Base-by-base conservation (phyloP, 805 yeast genomes). In the Nakazawaea molendinolei region DNA sequence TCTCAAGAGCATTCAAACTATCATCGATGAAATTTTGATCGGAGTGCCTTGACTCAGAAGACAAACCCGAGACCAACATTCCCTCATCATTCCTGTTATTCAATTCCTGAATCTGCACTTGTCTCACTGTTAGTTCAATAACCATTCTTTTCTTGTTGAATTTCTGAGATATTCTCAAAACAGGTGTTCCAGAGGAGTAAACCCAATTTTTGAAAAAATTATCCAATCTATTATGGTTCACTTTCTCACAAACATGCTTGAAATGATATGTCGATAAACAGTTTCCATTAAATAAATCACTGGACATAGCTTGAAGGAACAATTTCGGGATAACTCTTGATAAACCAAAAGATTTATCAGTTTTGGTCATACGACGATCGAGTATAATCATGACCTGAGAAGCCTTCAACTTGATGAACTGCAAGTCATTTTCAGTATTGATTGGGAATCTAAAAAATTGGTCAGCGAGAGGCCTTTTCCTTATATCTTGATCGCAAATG, bases 131-230 rank as follows among this genome's bases (percentile, higher is more conserved):
- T 86, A 92, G 84, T 52, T 92, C 99, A 35, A 92, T 79, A 50
- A 90, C 79, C 76, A 89, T 85, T 48, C 96, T 69, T 56, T 92
- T 92, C 52, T 86, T 87, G 61, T 92, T 92, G 61, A 92, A 92
- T 38, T 86, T 70, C 53, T 92, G 99, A 0, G 95, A 83, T 8
- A 92, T 81, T 40, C 87, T 67, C 53, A 92, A 85, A 2, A 80
- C 71, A 1, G 99, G 99, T 15, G 83, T 83, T 4, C 97, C 97
- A 1, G 83, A 66, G 3, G 92, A 86, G 56, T 67, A 76, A 2
- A 92, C 83, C 99, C 99, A 92, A 54, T 94, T 95, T 46, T 77
- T 79, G 58, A 92, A 92, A 51, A 92, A 92, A 1, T 67, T 49
- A 30, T 85, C 95, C 7, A 92, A 65, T 43, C 84, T 78, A 48